Evolutionary conservation across 257 asterid species (phyloP).

Genomic region (Capsicum baccatum): DNA sequence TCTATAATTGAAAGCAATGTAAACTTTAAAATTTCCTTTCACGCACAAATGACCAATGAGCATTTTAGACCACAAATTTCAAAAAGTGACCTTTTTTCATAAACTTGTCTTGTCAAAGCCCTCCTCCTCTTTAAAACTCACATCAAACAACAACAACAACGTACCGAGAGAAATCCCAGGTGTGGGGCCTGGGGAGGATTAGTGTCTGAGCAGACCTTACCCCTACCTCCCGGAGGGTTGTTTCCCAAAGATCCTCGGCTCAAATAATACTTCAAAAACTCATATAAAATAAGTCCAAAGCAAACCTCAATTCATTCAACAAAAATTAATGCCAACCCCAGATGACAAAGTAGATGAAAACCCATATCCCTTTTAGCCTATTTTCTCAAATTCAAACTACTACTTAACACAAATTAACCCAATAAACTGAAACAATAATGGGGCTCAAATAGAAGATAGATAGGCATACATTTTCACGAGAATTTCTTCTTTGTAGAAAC

Average conservation of each 20-base stretch:
- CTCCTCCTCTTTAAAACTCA: neutral
- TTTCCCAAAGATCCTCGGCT: neutral
- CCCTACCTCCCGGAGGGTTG: neutral
- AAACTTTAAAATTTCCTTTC: too few species aligned
- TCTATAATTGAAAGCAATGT: too few species aligned
- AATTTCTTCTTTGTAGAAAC: slow-evolving; percentile 24
- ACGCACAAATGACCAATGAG: too few species aligned
- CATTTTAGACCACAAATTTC: too few species aligned
- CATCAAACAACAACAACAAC: neutral
- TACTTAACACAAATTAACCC: neutral
- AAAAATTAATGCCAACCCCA: neutral
- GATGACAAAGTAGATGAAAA: neutral
- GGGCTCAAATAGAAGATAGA: neutral
- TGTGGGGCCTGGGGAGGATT: neutral
- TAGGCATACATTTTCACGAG: slow-evolving; percentile 32
- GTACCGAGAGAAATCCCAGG: neutral
- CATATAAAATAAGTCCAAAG: neutral
- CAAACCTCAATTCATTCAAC: neutral
- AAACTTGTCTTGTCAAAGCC: neutral
- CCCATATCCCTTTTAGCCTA: neutral
- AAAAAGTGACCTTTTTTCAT: too few species aligned
- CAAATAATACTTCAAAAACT: neutral
- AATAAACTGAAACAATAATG: neutral
- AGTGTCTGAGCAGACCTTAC: neutral
- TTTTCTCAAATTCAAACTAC: neutral